Evolutionary conservation across 2,329 filamentous ascomycete genomes (phyloP).

Genomic region (Aspergillus sojae): DNA sequence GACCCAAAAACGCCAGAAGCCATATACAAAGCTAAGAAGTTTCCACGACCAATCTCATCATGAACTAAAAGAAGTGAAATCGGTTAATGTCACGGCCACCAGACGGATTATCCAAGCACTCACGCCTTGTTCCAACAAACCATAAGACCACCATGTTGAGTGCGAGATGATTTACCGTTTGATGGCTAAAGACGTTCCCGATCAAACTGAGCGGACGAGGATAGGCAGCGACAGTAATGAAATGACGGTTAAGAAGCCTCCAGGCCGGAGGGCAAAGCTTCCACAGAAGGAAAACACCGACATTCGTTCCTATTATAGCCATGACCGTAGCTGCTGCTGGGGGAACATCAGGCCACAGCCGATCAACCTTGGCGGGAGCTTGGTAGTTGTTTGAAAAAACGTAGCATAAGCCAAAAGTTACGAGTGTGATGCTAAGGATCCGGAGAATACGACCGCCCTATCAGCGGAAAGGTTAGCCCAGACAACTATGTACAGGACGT

Average conservation of each 20-base stretch:
- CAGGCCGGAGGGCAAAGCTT: slow-evolving; percentile 54
- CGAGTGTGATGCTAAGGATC: slow-evolving; percentile 42
- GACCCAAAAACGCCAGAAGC: slow-evolving; percentile 51
- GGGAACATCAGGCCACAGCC: slow-evolving; percentile 53
- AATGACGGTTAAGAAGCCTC: slow-evolving; percentile 59
- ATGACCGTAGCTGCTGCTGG: slow-evolving; percentile 56
- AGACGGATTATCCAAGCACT: slow-evolving; percentile 22
- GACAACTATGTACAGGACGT: background rate
- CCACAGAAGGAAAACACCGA: slow-evolving; percentile 55
- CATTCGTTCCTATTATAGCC: slow-evolving; percentile 54
- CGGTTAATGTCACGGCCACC: slow-evolving; percentile 1
- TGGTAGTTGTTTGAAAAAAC: slow-evolving; percentile 52
- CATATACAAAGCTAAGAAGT: slow-evolving; percentile 58
- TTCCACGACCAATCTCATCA: slow-evolving; percentile 59
- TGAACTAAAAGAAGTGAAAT: slow-evolving; percentile 43
- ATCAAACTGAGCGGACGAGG: slow-evolving; percentile 57
- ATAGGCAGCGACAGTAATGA: slow-evolving; percentile 55
- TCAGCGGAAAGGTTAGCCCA: background rate
- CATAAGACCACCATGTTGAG: slow-evolving; percentile 58
- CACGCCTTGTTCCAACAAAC: slow-evolving; percentile 56
- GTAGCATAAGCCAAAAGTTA: slow-evolving; percentile 46
- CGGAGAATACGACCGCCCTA: slow-evolving; percentile 51
- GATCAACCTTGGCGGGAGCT: slow-evolving; percentile 49
- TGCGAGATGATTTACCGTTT: slow-evolving; percentile 54
- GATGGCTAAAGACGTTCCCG: slow-evolving; percentile 61